Evolutionary conservation across 2,329 filamentous ascomycete genomes (phyloP).

Genomic region (Ophiostoma perfectum): DNA sequence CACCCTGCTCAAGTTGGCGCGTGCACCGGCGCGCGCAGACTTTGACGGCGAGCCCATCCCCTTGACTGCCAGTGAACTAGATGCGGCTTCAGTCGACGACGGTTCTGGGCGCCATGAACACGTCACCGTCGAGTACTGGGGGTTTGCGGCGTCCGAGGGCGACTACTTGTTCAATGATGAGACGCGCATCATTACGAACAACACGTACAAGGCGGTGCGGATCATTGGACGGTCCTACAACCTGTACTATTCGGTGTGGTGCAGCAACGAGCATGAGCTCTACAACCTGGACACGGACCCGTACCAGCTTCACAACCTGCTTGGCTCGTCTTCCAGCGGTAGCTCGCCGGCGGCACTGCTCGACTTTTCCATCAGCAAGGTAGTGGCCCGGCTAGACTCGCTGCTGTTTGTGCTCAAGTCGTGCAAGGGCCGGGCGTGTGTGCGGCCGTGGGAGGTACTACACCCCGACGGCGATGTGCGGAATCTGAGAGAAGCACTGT

Average conservation of each 20-base stretch:
- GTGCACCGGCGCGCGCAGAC: background rate
- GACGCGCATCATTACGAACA: conserved; percentile 34
- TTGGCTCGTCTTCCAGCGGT: background rate
- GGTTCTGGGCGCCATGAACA: background rate
- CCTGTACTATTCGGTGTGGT: conserved; percentile 64
- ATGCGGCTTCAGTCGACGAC: background rate
- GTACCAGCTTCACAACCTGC: conserved; percentile 43
- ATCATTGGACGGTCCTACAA: conserved; percentile 51
- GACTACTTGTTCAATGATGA: conserved; percentile 28
- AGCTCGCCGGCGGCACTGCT: background rate
- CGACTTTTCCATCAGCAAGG: conserved; percentile 39
- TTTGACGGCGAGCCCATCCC: conserved; percentile 2
- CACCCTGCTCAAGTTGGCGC: conserved; percentile 43
- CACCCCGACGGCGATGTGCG: conserved; percentile 50
- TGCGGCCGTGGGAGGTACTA: conserved; percentile 51
- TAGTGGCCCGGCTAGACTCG: conserved; percentile 50
- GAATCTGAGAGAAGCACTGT: conserved; percentile 48
- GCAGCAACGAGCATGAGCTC: conserved; percentile 60
- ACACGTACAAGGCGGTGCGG: conserved; percentile 59
- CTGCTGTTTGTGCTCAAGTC: conserved; percentile 57
- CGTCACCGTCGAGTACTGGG: conserved; percentile 54
- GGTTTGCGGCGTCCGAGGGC: conserved; percentile 38
- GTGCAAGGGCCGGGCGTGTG: conserved; percentile 50
- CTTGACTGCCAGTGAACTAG: background rate
- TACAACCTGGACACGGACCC: conserved; percentile 51